Evolutionary conservation across 768 basidiomycete genomes (phyloP), one percentile per base, ranked within the genome.

Genomic region (Floccularia luteovirens): DNA sequence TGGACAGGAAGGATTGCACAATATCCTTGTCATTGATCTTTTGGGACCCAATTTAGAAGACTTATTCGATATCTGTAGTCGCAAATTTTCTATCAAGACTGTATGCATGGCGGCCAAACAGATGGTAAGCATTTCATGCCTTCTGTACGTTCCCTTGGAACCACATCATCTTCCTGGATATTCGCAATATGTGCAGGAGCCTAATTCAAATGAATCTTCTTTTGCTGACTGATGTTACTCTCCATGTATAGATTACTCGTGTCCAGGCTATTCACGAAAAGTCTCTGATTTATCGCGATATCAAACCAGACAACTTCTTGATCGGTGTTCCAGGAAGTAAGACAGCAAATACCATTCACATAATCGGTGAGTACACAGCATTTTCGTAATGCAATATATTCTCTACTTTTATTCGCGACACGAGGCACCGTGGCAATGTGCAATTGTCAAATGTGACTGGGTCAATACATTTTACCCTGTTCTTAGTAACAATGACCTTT

Each of bases 101-200:
- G 94, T 97, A 20, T 96, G 91, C 58, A 91, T 99, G 94, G 87
- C 90, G 38, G 96, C 96, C 13, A 97, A 88, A 63, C 96, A 99
- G 62, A 99, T 98, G 94, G 94, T 93, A 47, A 60, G 80, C 25
- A 30, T 42, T 33, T 41, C 33, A 12, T 38, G 33, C 32, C 21
- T 30, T 36, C 20, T 31, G 38, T 11, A 8, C 12, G 33, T 19
- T 34, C n/a, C n/a, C n/a, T n/a, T n/a, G n/a, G n/a, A n/a, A n/a
- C n/a, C 35, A 24, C n/a, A n/a, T n/a, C n/a, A n/a, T n/a, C n/a
- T 34, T 17, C 7, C 33, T 34, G 10, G 20, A 7, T 8, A 34
- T 8, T 17, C 7, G 20, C 16, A 8, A 7, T 34, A n/a, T 7
- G 13, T 34, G 33, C 33, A 8, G 13, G 33, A n/a, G 16, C 20